Evolutionary conservation across 2,329 filamentous ascomycete genomes (phyloP).

Genomic region (Fusarium musae): DNA sequence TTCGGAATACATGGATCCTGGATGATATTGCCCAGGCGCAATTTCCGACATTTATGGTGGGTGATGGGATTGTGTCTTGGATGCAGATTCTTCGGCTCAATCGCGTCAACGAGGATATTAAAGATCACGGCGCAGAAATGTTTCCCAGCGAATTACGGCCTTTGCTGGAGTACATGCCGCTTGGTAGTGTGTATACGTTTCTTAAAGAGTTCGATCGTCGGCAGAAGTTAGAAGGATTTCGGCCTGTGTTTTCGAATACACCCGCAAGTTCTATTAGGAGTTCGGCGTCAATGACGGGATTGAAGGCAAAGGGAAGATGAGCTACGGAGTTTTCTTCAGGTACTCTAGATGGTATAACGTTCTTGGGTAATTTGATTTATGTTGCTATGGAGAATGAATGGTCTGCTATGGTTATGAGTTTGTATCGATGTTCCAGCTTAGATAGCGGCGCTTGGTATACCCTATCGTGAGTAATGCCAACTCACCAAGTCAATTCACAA

Average conservation of each 20-base stretch:
- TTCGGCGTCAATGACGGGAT: slow-evolving; percentile 29
- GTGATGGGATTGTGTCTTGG: slow-evolving; percentile 40
- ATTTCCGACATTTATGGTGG: slow-evolving; percentile 38
- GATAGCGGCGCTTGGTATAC: not conserved
- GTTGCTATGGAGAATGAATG: not conserved
- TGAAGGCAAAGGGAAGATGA: slow-evolving; percentile 4
- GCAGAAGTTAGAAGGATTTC: slow-evolving; percentile 22
- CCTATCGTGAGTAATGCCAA: not conserved
- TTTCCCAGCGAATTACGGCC: slow-evolving; percentile 34
- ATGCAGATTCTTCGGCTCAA: slow-evolving; percentile 41
- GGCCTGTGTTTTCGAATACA: slow-evolving; percentile 4
- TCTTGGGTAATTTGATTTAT: not conserved
- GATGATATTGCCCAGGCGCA: slow-evolving; percentile 38
- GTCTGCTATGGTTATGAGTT: not conserved
- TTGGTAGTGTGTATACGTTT: slow-evolving; percentile 37
- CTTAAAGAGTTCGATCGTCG: slow-evolving; percentile 38
- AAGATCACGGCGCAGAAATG: slow-evolving; percentile 38
- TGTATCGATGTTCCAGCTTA: not conserved
- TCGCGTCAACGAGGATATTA: slow-evolving; percentile 40
- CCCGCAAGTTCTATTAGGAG: slow-evolving; percentile 35
- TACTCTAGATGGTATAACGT: accelerated
- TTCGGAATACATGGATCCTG: slow-evolving; percentile 40
- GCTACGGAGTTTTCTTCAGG: not conserved
- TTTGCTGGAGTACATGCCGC: slow-evolving; percentile 37
- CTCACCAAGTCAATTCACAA: not conserved